Evolutionary conservation across 495 filamentous ascomycete species (phyloP).

Genomic region (Rusavskia elegans): DNA sequence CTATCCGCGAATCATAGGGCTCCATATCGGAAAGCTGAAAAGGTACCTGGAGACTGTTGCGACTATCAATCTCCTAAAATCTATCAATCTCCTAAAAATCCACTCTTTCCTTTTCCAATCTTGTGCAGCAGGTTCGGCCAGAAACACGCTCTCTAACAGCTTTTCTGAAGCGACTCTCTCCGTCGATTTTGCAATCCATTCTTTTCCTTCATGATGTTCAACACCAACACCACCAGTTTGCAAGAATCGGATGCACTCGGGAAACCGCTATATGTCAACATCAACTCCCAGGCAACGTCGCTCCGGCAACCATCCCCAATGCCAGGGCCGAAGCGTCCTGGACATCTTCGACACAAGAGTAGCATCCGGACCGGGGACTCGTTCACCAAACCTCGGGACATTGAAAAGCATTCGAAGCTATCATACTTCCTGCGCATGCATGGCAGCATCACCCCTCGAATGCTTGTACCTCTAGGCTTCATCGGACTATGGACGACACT

Average conservation of each 20-base stretch:
- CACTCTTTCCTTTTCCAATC: not conserved
- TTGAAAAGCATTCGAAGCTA: slow-evolving; percentile 65
- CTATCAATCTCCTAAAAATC: not conserved
- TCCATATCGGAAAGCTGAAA: not conserved
- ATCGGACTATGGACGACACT: slow-evolving; percentile 53
- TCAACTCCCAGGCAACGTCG: slow-evolving; percentile 2
- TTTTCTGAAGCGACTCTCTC: too few relatives aligned
- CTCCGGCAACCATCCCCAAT: not conserved
- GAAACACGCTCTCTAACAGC: not conserved
- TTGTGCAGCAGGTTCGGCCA: not conserved
- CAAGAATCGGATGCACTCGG: not conserved
- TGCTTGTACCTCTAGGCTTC: slow-evolving; percentile 57
- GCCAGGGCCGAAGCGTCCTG: not conserved
- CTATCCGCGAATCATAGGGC: not conserved
- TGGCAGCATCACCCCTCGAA: slow-evolving; percentile 63
- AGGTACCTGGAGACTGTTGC: not conserved
- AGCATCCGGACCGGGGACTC: slow-evolving; percentile 6
- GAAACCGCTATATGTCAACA: not conserved
- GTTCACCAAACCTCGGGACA: slow-evolving; percentile 38
- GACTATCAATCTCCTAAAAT: too few relatives aligned
- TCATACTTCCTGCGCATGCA: slow-evolving; percentile 66
- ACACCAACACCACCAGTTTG: not conserved
- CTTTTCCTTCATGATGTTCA: not conserved
- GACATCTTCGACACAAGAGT: not conserved
- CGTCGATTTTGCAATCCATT: too few relatives aligned